Base-by-base conservation (phyloP, 2,329 filamentous ascomycete species). In the Sporothrix inflata region DNA sequence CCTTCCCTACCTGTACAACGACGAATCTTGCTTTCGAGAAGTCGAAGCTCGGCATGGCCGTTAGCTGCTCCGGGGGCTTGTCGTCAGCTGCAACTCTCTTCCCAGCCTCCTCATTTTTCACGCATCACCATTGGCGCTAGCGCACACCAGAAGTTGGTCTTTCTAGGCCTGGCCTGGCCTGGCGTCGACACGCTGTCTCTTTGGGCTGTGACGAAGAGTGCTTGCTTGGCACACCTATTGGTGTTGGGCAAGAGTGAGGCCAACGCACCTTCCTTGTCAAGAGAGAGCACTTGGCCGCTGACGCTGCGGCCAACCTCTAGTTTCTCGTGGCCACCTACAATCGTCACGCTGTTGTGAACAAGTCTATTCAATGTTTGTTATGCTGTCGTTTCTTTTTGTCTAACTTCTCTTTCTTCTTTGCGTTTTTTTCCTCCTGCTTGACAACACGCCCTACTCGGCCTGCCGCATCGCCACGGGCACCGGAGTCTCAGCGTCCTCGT, bases 31-130 rank as follows among this genome's bases (percentile, higher is more conserved):
- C 42, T 14, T 34, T n/a, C 24, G 42, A 4, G 6, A 24, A 40
- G 24, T 49, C 12, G 63, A 47, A 34, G 24, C 4, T 49, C 42
- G 63, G 63, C 42, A 30, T 66, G 42, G 42, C 63, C 63, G 63
- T 49, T 1, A 24, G 42, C 42, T 9, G 60, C 38, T 19, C 9
- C 38, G 19, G 51, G 19, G 12, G 9, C 45, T 51, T 49, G 19
- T 34, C n/a, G 63, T 34, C 63, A 49, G 63, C 65, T 68, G 65
- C 47, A 6, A 55, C 9, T 16, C 14, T 30, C 6, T 27, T 30
- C 67, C 67, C 67, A 60, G 67, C 67, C 67, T 60, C 67, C 38
- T 69, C 51, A 30, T 60, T 69, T 69, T 69, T 47, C 30, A 4
- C n/a, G 67, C 67, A n/a, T 34, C n/a, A 8, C 24, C 21, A 69